Percentiles rank a stretch among this genome's conserved stretches.
These are phyloP conservation scores for Ophiostoma sp. DNA, from an alignment of 2,329 filamentous ascomycete genomes.

Conservation along the genomic window DNA sequence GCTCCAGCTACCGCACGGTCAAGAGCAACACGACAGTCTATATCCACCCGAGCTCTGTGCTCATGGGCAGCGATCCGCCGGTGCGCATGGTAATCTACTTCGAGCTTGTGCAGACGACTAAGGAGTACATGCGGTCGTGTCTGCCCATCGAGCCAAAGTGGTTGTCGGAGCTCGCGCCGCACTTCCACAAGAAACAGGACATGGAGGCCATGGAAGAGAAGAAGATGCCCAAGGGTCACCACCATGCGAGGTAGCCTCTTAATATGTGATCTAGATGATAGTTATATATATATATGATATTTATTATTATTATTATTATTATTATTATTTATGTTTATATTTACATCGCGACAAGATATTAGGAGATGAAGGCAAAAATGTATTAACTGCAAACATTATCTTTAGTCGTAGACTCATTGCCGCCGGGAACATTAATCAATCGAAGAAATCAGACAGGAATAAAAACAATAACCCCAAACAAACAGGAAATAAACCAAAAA, in stretches of 20 bases:
- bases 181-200: conserved; percentile 91
- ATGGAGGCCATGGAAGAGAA: conserved; percentile 75
- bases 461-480: background rate
- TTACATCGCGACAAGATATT: too few relatives aligned
- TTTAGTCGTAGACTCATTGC: background rate
- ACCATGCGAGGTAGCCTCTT: conserved; percentile 9
- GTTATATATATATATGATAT: background rate
- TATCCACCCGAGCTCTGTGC: conserved; percentile 80
- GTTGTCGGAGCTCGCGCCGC: conserved; percentile 84
- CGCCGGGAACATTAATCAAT: background rate
- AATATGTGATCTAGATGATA: background rate
- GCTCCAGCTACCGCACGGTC: conserved; percentile 83
- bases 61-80: conserved; percentile 71
- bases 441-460: background rate
- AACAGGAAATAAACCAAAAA: background rate
- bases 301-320: background rate
- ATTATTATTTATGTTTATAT: background rate
- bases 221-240: conserved; percentile 46
- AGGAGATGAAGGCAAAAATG: background rate
- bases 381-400: background rate
- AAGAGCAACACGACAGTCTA: conserved; percentile 86
- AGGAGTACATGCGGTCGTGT: conserved; percentile 88
- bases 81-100: conserved; percentile 82
- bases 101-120: conserved; percentile 73
- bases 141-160: conserved; percentile 81